Conservation (phyloP, 352 stramenopile genomes). For the Phytophthora meadii region DNA sequence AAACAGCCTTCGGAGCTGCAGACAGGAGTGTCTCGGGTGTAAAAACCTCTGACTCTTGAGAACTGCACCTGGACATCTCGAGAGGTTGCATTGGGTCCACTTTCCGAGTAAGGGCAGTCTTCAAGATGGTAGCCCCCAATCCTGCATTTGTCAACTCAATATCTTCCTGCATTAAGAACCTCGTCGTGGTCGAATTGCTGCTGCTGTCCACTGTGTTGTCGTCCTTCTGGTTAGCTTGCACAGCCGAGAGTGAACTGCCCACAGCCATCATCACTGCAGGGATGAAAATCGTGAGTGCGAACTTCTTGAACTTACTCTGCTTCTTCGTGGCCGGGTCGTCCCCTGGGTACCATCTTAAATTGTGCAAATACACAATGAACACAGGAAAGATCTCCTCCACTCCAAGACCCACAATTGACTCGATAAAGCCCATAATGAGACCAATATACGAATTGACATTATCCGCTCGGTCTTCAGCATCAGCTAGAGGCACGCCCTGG, state of each 20-base stretch:
- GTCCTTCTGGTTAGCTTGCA: slow-evolving; percentile 66
- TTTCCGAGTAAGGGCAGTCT: slow-evolving; percentile 31
- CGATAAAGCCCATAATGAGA: slow-evolving; percentile 67
- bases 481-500: slow-evolving; percentile 13
- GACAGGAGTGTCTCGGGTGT: slow-evolving; percentile 16
- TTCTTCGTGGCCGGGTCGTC: slow-evolving; percentile 55
- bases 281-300: slow-evolving; percentile 65
- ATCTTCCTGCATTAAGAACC: slow-evolving; percentile 40
- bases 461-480: slow-evolving; percentile 44
- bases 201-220: slow-evolving; percentile 17
- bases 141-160: slow-evolving; percentile 8
- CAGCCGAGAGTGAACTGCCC: slow-evolving; percentile 55
- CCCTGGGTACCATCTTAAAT: slow-evolving; percentile 58
- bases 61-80: slow-evolving; percentile 25
- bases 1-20: slow-evolving; percentile 36
- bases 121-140: slow-evolving; percentile 36
- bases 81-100: slow-evolving; percentile 34
- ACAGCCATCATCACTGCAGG: slow-evolving; percentile 62
- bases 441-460: slow-evolving; percentile 65
- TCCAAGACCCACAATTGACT: slow-evolving; percentile 53
- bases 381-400: slow-evolving; percentile 63
- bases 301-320: slow-evolving; percentile 65
- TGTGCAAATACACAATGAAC: slow-evolving; percentile 72
- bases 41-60: slow-evolving; percentile 6
- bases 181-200: slow-evolving; percentile 16